Percentiles rank a stretch among this genome's conserved stretches.
phyloP scores from a whole-genome alignment of 371 early-diverging fungal genomes.

The Mortierella sp. region DNA sequence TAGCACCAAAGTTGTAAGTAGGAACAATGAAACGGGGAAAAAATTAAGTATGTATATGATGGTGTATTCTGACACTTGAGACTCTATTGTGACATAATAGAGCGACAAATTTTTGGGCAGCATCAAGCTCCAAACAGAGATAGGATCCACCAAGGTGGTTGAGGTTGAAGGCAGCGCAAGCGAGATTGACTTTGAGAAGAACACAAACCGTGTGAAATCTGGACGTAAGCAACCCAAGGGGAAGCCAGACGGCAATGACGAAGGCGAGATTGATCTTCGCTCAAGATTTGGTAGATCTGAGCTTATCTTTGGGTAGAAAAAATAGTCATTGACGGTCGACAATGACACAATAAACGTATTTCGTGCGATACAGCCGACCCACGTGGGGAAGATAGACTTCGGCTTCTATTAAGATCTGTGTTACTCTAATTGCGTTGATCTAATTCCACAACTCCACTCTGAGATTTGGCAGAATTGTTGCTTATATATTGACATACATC shows the following conservation, averaged over 20 bases:
- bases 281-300: neutral
- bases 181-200: conserved; percentile 17
- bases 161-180: conserved; percentile 14
- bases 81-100: neutral
- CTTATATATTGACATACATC: too few relatives aligned
- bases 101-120: conserved; percentile 24
- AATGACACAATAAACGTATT: too few relatives aligned
- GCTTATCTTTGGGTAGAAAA: conserved; percentile 8
- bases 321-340: too few relatives aligned
- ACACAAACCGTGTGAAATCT: neutral
- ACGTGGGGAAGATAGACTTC: too few relatives aligned
- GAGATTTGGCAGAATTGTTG: too few relatives aligned
- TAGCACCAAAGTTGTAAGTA: conserved; percentile 18
- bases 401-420: too few relatives aligned
- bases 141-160: conserved; percentile 3
- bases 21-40: neutral
- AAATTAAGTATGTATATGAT: neutral
- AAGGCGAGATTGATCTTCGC: conserved; percentile 1
- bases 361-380: too few relatives aligned
- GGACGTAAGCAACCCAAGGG: conserved; percentile 19
- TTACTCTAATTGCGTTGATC: too few relatives aligned
- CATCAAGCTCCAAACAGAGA: conserved; percentile 7
- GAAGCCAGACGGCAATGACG: neutral
- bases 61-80: neutral
- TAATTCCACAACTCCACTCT: too few relatives aligned